Evolutionary conservation across 108 stramenopile species (phyloP), one percentile per base, ranked within the genome.

Genomic region (Cyclotella sp.): DNA sequence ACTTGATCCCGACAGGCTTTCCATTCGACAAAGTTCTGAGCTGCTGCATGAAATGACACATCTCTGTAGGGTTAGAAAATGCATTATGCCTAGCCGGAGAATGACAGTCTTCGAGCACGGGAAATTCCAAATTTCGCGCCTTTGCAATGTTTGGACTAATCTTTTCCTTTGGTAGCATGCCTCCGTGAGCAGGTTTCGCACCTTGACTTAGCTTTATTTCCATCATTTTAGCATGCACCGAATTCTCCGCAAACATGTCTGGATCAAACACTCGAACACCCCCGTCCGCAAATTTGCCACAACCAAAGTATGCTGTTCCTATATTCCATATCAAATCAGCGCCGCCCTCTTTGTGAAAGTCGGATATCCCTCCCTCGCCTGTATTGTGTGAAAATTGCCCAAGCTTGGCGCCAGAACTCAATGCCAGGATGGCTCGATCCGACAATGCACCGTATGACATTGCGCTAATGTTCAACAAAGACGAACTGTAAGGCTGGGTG

Each of bases 301-400:
- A 95, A 30, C 93, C 96, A 88, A 95, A 97, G 85, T 97, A 97
- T 13, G 85, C 96, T 0, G 96, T 97, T 40, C 96, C 96, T 19
- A 97, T 79, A 68, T 97, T 97, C 96, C 96, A 97, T 14, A 94
- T 92, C 19, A 97, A 58, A 72, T 90, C 86, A n/a, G 87, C 96
- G 30, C 93, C 93, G 45, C 90, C 84, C 62, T 91, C 72, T 12
- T 76, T 69, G 75, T 91, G 91, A 44, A 86, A 89, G 18, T 74
- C 70, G 28, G 86, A 88, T 15, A 95, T 76, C 27, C 89, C 93
- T 11, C 94, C 96, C 78, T 97, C 96, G 26, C 96, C 96, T n/a
- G 96, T 95, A 71, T 97, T 97, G 82, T 96, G 96, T 76, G 85
- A 93, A 68, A 97, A 97, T 34, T 72, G 61, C 6, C 96, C 96